These are phyloP conservation scores for Sclerotinia trifoliorum DNA, from an alignment of 2,329 filamentous ascomycete genomes.

Conservation along the genomic window DNA sequence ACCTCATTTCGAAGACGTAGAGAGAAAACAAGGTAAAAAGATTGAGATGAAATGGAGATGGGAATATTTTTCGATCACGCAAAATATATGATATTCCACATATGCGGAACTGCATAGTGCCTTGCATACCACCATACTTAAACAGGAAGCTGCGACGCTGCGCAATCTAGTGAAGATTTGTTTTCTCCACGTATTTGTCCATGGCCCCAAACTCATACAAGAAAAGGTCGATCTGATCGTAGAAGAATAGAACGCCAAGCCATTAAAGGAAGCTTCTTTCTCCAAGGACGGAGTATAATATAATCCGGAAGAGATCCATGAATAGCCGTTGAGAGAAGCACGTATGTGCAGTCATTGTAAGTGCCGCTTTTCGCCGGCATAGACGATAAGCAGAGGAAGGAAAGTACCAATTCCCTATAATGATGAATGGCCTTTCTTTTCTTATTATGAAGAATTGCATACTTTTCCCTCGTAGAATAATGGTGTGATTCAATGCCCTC, in stretches of 20 bases:
- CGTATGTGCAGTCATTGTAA: not conserved
- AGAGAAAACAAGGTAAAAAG: not conserved
- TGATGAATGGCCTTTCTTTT: not conserved
- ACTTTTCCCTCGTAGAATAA: not conserved
- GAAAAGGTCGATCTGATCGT: not conserved
- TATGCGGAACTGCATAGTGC: not conserved
- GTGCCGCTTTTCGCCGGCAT: not conserved
- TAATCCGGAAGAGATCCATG: not conserved
- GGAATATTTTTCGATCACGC: not conserved
- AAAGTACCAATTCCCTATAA: not conserved
- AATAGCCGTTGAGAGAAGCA: not conserved
- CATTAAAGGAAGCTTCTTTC: slow-evolving; percentile 1
- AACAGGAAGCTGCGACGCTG: slow-evolving; percentile 19
- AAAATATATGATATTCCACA: slow-evolving; percentile 8
- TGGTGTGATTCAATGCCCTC: not conserved
- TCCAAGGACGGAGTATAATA: slow-evolving; percentile 6
- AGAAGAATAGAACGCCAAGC: not conserved
- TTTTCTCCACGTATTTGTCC: slow-evolving; percentile 8
- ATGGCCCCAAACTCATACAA: not conserved
- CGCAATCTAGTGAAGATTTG: not conserved
- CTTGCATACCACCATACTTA: slow-evolving; percentile 18
- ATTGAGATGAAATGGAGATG: not conserved
- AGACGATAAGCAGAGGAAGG: not conserved
- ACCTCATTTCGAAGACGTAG: slow-evolving; percentile 16
- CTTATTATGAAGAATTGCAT: not conserved